Conservation (phyloP, 2,329 filamentous ascomycete species). For the Calonectria pteridis region DNA sequence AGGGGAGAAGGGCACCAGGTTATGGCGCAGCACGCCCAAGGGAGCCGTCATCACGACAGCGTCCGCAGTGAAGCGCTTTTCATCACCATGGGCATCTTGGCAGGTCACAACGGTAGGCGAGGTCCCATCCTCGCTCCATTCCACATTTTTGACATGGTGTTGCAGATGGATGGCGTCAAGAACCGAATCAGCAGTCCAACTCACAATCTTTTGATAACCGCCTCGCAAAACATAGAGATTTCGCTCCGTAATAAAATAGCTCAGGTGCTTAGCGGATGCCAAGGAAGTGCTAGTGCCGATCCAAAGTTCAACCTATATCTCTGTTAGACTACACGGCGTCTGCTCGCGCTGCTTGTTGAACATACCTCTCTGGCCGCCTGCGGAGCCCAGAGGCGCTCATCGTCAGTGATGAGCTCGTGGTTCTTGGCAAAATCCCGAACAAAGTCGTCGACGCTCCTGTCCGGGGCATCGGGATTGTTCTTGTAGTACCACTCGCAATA, state of each 20-base stretch:
- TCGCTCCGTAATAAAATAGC: slow-evolving; percentile 24
- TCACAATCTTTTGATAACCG: slow-evolving; percentile 24
- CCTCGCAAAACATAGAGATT: slow-evolving; percentile 25
- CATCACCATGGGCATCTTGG: slow-evolving; percentile 12
- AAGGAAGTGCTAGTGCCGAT: slow-evolving; percentile 23
- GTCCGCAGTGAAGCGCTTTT: slow-evolving; percentile 16
- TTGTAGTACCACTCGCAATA: slow-evolving; percentile 22
- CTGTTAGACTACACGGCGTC: not conserved
- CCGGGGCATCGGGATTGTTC: slow-evolving; percentile 12
- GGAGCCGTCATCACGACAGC: slow-evolving; percentile 20
- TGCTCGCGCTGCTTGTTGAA: not conserved
- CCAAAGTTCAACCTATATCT: slow-evolving; percentile 17
- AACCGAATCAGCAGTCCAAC: slow-evolving; percentile 23
- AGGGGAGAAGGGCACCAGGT: slow-evolving; percentile 13
- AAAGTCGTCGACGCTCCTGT: slow-evolving; percentile 21
- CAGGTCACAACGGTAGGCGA: slow-evolving; percentile 12
- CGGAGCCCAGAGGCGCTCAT: slow-evolving; percentile 24
- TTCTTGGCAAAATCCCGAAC: slow-evolving; percentile 23
- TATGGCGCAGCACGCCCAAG: slow-evolving; percentile 18
- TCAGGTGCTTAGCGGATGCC: slow-evolving; percentile 23
- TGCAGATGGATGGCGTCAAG: slow-evolving; percentile 16
- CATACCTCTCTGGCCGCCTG: slow-evolving; percentile 22
- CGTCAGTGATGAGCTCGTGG: slow-evolving; percentile 23
- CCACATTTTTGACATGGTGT: slow-evolving; percentile 11
- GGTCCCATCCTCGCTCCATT: slow-evolving; percentile 21